These are phyloP conservation scores for Arabidopsis suecica DNA, from an alignment of 345 rosid species.

Conservation along the genomic window DNA sequence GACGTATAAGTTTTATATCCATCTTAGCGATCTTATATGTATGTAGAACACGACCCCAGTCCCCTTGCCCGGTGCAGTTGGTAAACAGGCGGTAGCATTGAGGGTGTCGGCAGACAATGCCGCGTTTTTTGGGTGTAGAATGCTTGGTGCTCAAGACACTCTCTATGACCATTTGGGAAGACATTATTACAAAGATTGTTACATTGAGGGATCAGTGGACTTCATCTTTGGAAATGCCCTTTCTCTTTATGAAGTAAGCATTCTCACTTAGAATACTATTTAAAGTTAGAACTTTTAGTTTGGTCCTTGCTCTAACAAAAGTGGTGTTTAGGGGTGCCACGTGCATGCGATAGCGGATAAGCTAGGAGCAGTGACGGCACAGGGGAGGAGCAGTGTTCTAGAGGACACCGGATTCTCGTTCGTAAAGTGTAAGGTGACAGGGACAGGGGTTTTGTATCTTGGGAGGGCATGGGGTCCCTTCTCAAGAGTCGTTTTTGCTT, in stretches of 20 bases:
- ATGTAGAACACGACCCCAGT: conserved; percentile 84
- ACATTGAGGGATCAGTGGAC: conserved; percentile 92
- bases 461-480: conserved; percentile 99
- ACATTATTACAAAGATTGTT: conserved; percentile 96
- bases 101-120: conserved; percentile 94
- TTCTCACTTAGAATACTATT: neutral
- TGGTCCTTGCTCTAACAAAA: conserved; percentile 7
- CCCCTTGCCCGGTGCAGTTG: conserved; percentile 84
- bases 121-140: conserved; percentile 71
- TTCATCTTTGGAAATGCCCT: conserved; percentile 96
- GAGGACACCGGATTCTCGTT: conserved; percentile 99
- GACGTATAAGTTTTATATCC: neutral
- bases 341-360: conserved; percentile 81
- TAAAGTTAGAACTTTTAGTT: neutral
- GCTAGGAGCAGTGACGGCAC: conserved; percentile 83
- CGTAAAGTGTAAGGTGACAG: conserved; percentile 92
- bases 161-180: conserved; percentile 90
- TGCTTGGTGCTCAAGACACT: conserved; percentile 96
- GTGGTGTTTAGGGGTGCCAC: conserved; percentile 66
- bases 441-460: conserved; percentile 88
- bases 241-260: conserved; percentile 81
- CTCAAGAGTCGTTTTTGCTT: conserved; percentile 95
- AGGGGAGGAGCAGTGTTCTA: conserved; percentile 70
- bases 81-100: conserved; percentile 94
- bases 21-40: conserved; percentile 5